Percentiles rank a stretch among this genome's conserved stretches.
These are phyloP conservation scores for Pterula multifida DNA, from an alignment of 1,284 basidiomycete species.

Conservation along the genomic window DNA sequence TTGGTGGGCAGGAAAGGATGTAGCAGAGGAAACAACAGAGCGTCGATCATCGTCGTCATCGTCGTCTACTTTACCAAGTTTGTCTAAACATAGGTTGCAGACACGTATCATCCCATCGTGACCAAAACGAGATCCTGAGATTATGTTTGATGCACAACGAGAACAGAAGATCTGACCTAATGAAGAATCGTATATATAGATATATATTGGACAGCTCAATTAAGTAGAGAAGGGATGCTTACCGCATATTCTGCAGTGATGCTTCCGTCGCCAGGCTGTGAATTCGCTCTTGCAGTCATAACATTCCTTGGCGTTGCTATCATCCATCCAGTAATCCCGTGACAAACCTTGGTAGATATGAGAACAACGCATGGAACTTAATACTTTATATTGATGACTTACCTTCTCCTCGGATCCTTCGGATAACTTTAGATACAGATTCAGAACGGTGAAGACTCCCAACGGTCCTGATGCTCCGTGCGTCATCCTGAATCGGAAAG, in stretches of 20 bases:
- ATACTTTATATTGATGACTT: constrained; percentile 12
- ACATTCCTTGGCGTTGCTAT: constrained; percentile 91
- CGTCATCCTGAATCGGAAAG: constrained; percentile 75
- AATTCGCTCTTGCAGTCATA: constrained; percentile 90
- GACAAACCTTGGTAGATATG: constrained; percentile 47
- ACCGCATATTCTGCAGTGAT: constrained; percentile 92
- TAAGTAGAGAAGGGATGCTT: constrained; percentile 14
- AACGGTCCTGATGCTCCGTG: constrained; percentile 64
- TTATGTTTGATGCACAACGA: constrained; percentile 92
- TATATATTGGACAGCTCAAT: too few relatives aligned
- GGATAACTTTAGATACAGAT: constrained; percentile 82
- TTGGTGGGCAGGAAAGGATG: constrained; percentile 54
- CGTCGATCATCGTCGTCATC: constrained; percentile 77
- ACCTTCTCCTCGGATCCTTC: constrained; percentile 81
- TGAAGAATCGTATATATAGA: constrained; percentile 3
- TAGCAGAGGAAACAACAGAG: constrained; percentile 57
- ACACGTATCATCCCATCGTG: constrained; percentile 87
- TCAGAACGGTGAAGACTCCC: constrained; percentile 60
- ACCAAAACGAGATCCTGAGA: constrained; percentile 89
- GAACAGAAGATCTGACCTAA: constrained; percentile 86
- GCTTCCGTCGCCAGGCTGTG: constrained; percentile 86
- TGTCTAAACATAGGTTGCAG: constrained; percentile 90
- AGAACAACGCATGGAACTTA: constrained; percentile 7
- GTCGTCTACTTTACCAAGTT: constrained; percentile 74
- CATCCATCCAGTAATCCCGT: constrained; percentile 95